Conservation (phyloP, 2,329 filamentous ascomycete genomes). For the Knoxdaviesia capensis region DNA sequence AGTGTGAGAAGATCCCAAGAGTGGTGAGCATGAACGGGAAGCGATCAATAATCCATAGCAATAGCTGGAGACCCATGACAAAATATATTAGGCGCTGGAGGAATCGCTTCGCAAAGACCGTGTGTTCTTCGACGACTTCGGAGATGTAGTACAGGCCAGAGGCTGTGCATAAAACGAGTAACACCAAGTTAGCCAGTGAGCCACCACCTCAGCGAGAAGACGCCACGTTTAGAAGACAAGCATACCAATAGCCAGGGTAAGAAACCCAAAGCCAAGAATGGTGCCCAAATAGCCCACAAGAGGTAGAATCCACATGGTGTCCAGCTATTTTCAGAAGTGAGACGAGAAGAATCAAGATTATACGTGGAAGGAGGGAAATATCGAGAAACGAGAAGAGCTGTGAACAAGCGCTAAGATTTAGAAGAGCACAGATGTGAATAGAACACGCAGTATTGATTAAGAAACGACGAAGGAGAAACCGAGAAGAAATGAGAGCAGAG, state of each 20-base stretch:
- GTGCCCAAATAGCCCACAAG: conserved; percentile 79
- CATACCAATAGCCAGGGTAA: conserved; percentile 80
- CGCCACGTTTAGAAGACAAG: conserved; percentile 1
- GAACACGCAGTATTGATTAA: not conserved
- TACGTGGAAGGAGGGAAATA: not conserved
- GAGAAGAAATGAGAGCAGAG: not conserved
- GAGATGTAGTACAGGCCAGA: conserved; percentile 98
- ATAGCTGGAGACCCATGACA: conserved; percentile 52
- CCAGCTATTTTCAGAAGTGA: not conserved
- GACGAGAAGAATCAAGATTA: not conserved
- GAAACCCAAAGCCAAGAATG: conserved; percentile 73
- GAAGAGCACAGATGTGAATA: not conserved
- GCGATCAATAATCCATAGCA: conserved; percentile 65
- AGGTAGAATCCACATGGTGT: conserved; percentile 83
- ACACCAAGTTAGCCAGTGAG: not conserved
- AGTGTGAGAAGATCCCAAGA: conserved; percentile 61
- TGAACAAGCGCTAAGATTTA: not conserved
- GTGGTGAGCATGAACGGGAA: conserved; percentile 59
- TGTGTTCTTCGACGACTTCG: conserved; percentile 94
- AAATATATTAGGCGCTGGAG: conserved; percentile 68
- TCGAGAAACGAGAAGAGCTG: not conserved
- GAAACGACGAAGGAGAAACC: not conserved
- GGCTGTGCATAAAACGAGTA: conserved; percentile 28
- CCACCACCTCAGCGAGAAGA: not conserved
- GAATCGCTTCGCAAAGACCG: conserved; percentile 76